Evolutionary conservation across 345 rosid genomes (phyloP).

Genomic region (Salix brachista): DNA sequence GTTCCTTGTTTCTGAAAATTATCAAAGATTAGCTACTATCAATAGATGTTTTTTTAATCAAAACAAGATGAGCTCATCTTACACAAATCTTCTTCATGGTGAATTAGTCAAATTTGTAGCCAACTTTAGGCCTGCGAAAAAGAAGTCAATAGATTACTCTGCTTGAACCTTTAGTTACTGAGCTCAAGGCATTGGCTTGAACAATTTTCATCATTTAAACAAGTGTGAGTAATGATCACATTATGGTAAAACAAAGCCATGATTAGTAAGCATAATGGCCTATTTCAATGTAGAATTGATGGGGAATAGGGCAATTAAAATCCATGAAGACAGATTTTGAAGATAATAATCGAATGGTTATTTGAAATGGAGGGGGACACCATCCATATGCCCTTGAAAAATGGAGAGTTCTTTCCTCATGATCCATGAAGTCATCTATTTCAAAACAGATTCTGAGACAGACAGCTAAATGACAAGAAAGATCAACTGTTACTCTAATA

Average conservation of each 20-base stretch:
- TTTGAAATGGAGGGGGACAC: conserved; percentile 33
- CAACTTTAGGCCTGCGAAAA: conserved; percentile 1
- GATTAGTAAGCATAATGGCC: conserved; percentile 10
- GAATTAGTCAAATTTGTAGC: neutral
- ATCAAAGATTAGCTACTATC: neutral
- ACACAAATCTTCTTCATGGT: neutral
- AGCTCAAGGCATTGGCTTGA: neutral
- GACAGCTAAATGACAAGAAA: conserved; percentile 32
- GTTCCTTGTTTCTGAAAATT: neutral
- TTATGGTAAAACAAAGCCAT: conserved; percentile 2
- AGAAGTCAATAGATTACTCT: neutral
- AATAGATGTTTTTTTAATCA: neutral
- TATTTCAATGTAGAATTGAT: conserved; percentile 12
- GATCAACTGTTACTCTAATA: conserved; percentile 9
- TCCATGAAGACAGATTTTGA: conserved; percentile 20
- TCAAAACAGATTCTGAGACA: conserved; percentile 16
- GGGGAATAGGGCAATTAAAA: conserved; percentile 19
- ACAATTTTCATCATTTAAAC: neutral
- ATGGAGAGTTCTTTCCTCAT: conserved; percentile 4
- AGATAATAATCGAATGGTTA: conserved; percentile 24
- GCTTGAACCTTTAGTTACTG: neutral
- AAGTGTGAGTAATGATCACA: neutral
- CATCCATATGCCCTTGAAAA: conserved; percentile 31
- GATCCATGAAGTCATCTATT: conserved; percentile 10
- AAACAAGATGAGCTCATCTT: neutral